Base-by-base conservation (phyloP, 1,284 basidiomycete genomes). In the Taiwanofungus camphoratus region DNA sequence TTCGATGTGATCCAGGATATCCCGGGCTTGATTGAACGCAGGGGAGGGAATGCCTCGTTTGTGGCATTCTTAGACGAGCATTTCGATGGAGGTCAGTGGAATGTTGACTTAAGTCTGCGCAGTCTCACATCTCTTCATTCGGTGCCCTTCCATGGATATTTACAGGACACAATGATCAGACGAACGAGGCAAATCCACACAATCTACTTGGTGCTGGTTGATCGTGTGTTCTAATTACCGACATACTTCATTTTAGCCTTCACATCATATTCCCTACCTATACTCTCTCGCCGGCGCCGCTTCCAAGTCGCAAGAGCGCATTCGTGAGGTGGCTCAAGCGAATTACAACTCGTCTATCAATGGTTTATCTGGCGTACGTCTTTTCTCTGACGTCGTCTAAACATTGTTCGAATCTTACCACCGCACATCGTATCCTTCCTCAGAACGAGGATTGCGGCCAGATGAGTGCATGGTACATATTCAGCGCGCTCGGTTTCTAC, bases 391-490 rank as follows among this genome's bases (percentile, higher is more conserved):
- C 8, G n/a, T 8, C 9, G 26, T n/a, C 8, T 29, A 29, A 29
- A 29, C 26, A 29, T n/a, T n/a, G n/a, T n/a, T 29, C n/a, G 26
- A 13, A n/a, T n/a, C 26, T 27, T 27, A 8, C 7, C 13, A 8
- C 13, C 26, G 26, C 26, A 11, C 5, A 5, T 34, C 15, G 15
- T 26, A 35, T 30, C 15, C 19, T 32, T 37, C 7, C 29, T 22
- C 52, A 87, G 79, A 92, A 92, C 55, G 89, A 92, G 60, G 89
- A 92, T 55, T 91, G 88, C 52, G 88, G 89, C 0, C 89, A 92
- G 59, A 91, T 91, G 86, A 87, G 82, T 54, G 83, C 87, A 0
- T 92, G 88, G 88, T 91, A 84, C 57, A 70, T 90, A 9, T 92
- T 90, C 64, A 81, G 79, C 34, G 79, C 84, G 2, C 69, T 92